Conservation (phyloP, 805 yeast species). For the Pichia occidentalis region DNA sequence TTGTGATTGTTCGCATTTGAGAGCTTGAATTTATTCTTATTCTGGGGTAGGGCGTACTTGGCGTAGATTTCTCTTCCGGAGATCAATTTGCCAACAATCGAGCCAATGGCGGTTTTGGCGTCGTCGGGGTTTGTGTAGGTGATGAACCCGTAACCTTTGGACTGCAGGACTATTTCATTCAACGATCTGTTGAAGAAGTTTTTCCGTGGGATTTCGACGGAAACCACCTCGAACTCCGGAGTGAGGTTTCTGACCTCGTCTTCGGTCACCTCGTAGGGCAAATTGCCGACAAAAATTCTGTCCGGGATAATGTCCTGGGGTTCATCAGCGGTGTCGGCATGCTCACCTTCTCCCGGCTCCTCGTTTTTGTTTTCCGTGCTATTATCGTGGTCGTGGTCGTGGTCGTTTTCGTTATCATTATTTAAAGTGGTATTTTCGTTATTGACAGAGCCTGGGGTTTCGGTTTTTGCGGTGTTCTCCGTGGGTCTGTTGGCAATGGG, state of each 20-base stretch:
- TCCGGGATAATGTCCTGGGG: constrained; percentile 32
- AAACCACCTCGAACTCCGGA: constrained; percentile 28
- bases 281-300: constrained; percentile 40
- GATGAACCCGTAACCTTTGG: constrained; percentile 42
- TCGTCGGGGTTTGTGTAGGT: constrained; percentile 52
- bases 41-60: constrained; percentile 44
- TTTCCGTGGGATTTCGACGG: constrained; percentile 30
- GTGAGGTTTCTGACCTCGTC: constrained; percentile 38
- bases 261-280: constrained; percentile 38
- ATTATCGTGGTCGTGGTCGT: background rate
- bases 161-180: constrained; percentile 21
- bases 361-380: no score
- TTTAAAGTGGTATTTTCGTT: background rate
- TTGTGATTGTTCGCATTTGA: background rate
- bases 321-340: constrained; percentile 12
- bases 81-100: constrained; percentile 26
- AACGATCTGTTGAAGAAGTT: constrained; percentile 20
- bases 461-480: no score
- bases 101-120: constrained; percentile 57
- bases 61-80: constrained; percentile 39
- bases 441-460: background rate
- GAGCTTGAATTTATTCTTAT: constrained; percentile 11
- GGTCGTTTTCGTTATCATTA: background rate
- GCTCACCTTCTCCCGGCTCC: background rate
- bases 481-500: no score